phyloP scores from a whole-genome alignment of 495 filamentous ascomycete genomes.

The Neurospora hispaniola region DNA sequence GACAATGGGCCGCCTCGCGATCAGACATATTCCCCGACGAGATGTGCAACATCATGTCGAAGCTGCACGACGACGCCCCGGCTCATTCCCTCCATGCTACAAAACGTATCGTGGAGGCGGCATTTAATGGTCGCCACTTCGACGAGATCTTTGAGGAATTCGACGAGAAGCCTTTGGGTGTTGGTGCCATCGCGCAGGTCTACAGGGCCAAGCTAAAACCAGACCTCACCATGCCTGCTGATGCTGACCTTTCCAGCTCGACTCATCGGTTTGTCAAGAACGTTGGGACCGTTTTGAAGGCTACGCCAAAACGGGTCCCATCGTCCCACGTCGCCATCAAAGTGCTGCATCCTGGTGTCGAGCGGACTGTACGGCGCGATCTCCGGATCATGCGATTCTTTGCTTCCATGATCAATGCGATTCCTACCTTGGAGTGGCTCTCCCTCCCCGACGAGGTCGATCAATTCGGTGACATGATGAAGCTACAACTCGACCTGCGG shows the following conservation, averaged over 20 bases:
- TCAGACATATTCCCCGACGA: constrained; percentile 95
- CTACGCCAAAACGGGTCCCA: constrained; percentile 70
- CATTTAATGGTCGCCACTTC: constrained; percentile 71
- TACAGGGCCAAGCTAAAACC: constrained; percentile 91
- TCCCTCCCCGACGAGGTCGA: constrained; percentile 89
- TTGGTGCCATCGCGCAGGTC: constrained; percentile 95
- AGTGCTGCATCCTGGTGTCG: constrained; percentile 86
- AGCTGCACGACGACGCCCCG: constrained; percentile 86
- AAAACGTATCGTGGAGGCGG: constrained; percentile 63
- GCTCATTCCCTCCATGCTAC: constrained; percentile 79
- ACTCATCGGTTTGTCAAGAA: constrained; percentile 50
- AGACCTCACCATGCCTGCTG: constrained; percentile 54
- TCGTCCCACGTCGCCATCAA: constrained; percentile 94
- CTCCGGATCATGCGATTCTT: constrained; percentile 92
- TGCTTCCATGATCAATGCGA: constrained; percentile 68
- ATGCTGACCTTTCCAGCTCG: constrained; percentile 49
- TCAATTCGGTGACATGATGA: constrained; percentile 99
- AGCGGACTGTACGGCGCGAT: constrained; percentile 79
- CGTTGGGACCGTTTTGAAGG: constrained; percentile 79
- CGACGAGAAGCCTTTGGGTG: constrained; percentile 78
- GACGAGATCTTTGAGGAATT: constrained; percentile 97
- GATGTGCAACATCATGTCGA: constrained; percentile 88
- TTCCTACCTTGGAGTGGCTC: constrained; percentile 96
- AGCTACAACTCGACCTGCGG: constrained; percentile 83
- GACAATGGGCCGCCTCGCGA: constrained; percentile 97